Percentiles rank a stretch among this genome's conserved stretches.
These are phyloP conservation scores for Avena sativa DNA, from an alignment of 176 grass and related monocot genomes.

Conservation along the genomic window DNA sequence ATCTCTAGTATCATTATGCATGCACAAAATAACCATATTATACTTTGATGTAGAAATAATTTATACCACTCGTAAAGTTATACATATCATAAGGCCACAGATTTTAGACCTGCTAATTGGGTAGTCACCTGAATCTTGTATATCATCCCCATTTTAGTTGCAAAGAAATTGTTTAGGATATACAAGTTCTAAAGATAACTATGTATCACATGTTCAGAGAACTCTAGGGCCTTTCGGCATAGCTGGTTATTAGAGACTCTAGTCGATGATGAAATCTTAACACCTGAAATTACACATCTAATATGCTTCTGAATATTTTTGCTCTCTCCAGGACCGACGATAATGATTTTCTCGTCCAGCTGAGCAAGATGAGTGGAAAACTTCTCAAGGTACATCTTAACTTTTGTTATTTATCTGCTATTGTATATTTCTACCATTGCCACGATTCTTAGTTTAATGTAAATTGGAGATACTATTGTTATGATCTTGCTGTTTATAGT, in stretches of 20 bases:
- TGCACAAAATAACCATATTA: not conserved
- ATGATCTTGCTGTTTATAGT: not conserved
- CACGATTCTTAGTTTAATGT: not conserved
- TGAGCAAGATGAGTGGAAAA: slow-evolving; percentile 82
- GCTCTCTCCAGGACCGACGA: slow-evolving; percentile 73
- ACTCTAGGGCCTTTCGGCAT: not conserved
- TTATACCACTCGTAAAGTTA: not conserved
- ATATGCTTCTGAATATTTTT: slow-evolving; percentile 31
- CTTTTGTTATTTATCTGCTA: not conserved
- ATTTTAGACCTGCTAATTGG: not conserved
- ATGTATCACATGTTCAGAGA: not conserved
- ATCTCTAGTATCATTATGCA: not conserved
- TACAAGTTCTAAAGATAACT: not conserved
- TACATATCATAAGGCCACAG: not conserved
- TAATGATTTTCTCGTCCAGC: slow-evolving; percentile 85
- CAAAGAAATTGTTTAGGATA: not conserved
- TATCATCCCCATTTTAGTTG: not conserved
- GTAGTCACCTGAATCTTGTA: not conserved
- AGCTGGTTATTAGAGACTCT: not conserved
- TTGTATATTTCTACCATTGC: slow-evolving; percentile 8
- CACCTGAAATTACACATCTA: not conserved
- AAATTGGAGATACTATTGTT: not conserved
- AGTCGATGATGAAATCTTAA: slow-evolving; percentile 19
- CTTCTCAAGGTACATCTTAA: slow-evolving; percentile 74
- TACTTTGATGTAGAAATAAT: not conserved